Evolutionary conservation across 495 filamentous ascomycete species (phyloP).

Genomic region (Cetradonia linearis): DNA sequence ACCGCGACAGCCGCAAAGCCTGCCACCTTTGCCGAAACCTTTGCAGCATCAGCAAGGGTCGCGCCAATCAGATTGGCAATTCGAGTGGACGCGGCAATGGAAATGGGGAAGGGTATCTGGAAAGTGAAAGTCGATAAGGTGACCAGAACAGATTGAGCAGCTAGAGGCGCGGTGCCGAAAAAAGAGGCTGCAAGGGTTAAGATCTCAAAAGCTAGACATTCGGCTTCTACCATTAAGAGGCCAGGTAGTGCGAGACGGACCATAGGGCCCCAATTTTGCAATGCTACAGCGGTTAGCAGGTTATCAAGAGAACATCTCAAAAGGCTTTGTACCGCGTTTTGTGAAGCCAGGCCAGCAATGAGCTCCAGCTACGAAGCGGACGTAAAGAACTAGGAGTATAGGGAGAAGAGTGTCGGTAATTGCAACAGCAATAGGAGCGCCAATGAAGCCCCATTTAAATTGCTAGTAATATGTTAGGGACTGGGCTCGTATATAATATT

Average conservation of each 20-base stretch:
- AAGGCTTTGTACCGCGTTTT: conserved; percentile 12
- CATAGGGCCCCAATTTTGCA: conserved; percentile 82
- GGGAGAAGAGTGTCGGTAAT: conserved; percentile 78
- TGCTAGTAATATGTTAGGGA: conserved; percentile 30
- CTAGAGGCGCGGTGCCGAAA: conserved; percentile 58
- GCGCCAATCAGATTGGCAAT: conserved; percentile 62
- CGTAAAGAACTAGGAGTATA: conserved; percentile 60
- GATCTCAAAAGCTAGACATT: conserved; percentile 77
- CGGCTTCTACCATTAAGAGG: conserved; percentile 85
- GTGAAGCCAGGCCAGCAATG: conserved; percentile 79
- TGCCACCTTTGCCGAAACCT: conserved; percentile 57
- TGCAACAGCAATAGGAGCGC: conserved; percentile 74
- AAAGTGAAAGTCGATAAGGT: conserved; percentile 52
- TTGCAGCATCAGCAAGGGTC: conserved; percentile 57
- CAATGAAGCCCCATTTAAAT: conserved; percentile 68
- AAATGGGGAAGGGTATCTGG: conserved; percentile 57
- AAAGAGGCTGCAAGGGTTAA: conserved; percentile 62
- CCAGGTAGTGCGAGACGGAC: conserved; percentile 74
- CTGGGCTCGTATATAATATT: neutral
- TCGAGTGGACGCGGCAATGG: conserved; percentile 53
- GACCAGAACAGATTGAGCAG: conserved; percentile 56
- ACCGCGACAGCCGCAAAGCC: conserved; percentile 55
- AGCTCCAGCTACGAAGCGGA: conserved; percentile 43
- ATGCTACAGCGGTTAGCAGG: conserved; percentile 36
- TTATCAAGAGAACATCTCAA: neutral